Evolutionary conservation across 768 basidiomycete genomes (phyloP), one percentile per base, ranked within the genome.

Genomic region (Podaxis sp.): DNA sequence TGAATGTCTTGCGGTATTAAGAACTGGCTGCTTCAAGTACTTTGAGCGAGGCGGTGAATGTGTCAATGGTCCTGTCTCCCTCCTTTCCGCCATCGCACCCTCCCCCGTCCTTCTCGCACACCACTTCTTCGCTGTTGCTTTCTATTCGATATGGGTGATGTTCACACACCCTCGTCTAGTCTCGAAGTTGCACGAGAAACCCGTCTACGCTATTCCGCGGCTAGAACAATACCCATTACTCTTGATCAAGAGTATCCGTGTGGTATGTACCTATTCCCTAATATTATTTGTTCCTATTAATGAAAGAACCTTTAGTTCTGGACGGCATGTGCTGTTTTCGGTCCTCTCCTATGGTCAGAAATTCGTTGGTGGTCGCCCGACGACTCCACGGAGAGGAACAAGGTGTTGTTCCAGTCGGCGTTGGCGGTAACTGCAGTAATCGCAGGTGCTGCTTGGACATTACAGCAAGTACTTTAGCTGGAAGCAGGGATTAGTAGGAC

Each of bases 41-140:
- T 97, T 99, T 68, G 94, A 96, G 72, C 82, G 86, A 4, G 97
- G 97, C 13, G 97, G 97, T 0, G 87, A 93, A 68, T 93, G 93
- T 67, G 74, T 98, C 59, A 81, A 84, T 49, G 97, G 91, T 0
- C 97, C 97, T 0, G 95, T 98, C 8, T 89, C 88, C 8, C 82
- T 99, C 3, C 86, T 99, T 11, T 88, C 95, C 15, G 96, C 95
- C 12, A 84, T 96, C 63, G 80, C 84, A 1, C 89, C 92, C 4
- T 89, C 90, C n/a, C 93, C 95, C 0, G 65, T 84, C 11, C 78
- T 94, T 51, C 86, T 99, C 19, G 86, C 89, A 67, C 86, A 84
- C 70, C 97, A 99, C 79, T 99, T 99, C 78, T 99, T 96, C 81
- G 78, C 84, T 28, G 97, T 99, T 66, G 97, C 97, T 0, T 84